Base-by-base conservation (phyloP, 768 basidiomycete genomes). In the Holtermannia corniformis region DNA sequence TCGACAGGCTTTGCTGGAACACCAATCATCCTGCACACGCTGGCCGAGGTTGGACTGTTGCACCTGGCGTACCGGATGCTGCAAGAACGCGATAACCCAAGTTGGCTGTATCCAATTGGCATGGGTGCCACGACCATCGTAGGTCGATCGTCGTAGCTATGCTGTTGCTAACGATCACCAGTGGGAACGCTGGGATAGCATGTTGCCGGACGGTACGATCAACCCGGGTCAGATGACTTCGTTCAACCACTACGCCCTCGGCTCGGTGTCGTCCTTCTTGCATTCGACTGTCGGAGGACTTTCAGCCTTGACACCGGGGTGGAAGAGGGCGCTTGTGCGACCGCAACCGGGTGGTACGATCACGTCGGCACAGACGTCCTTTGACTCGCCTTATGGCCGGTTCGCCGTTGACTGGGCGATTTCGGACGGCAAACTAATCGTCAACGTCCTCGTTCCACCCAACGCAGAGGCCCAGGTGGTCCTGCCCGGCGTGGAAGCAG, bases 1-100 rank as follows among this genome's bases (percentile, higher is more conserved):
- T 37, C 58, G 3, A 71, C 69, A 10, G 69, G 69, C 4, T 71
- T 71, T 47, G 69, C 69, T 16, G 69, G 65, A 5, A 71, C 69
- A 23, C 69, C 67, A 2, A 52, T 60, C 42, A 61, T 71, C 20
- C 60, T 71, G 1, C 55, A 57, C 24, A 56, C 59, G 5, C 50
- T 71, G 3, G 55, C 57, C 14, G 51, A 57, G 19, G 52, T 50
- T 7, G 67, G 58, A 2, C 46, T 54, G 11, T 49, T 63, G 0
- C 58, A 60, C 4, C 26, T 63, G 13, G 69, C 69, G 2, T 71
- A 71, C 50, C 44, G 65, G 28, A 67, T 67, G 65, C 50, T 67
- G 5, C 65, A 67, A 47, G 65, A 63, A 43, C 45, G 47, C 41
- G 51, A 59, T n/a, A 47, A 49, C 47, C 65, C 65, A 2, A 52